Evolutionary conservation across 257 asterid genomes (phyloP).

Genomic region (Cynanchum wilfordii): DNA sequence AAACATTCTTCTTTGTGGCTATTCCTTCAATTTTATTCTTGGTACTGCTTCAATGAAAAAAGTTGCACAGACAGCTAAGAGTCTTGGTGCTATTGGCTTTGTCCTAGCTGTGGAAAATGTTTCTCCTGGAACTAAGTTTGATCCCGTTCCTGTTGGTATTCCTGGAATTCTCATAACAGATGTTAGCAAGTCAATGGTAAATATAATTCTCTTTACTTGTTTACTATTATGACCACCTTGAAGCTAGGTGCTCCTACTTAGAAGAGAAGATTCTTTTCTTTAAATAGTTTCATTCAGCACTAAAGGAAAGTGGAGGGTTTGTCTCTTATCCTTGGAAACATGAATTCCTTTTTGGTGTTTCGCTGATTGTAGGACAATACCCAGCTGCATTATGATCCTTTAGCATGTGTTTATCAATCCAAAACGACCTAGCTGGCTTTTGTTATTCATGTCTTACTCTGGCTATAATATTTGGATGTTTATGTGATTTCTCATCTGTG

Average conservation of each 20-base stretch:
- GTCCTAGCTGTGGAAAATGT: constrained; percentile 95
- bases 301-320: background rate
- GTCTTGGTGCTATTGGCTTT: constrained; percentile 89
- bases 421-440: background rate
- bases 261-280: background rate
- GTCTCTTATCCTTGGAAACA: background rate
- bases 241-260: constrained; percentile 3
- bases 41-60: constrained; percentile 86
- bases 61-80: constrained; percentile 77
- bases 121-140: constrained; percentile 88
- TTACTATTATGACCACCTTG: constrained; percentile 3
- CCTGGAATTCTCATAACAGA: constrained; percentile 92
- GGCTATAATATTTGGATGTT: background rate
- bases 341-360: background rate
- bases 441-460: background rate
- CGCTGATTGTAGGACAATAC: background rate
- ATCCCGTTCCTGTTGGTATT: constrained; percentile 80
- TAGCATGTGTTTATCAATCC: background rate
- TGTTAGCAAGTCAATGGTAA: constrained; percentile 65
- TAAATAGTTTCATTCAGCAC: background rate
- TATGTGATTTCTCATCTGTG: background rate
- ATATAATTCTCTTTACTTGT: constrained; percentile 17
- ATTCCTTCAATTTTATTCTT: constrained; percentile 80
- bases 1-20: constrained; percentile 93
- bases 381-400: background rate